Evolutionary conservation across 805 yeast genomes (phyloP).

Genomic region (Spathaspora gorwiae): DNA sequence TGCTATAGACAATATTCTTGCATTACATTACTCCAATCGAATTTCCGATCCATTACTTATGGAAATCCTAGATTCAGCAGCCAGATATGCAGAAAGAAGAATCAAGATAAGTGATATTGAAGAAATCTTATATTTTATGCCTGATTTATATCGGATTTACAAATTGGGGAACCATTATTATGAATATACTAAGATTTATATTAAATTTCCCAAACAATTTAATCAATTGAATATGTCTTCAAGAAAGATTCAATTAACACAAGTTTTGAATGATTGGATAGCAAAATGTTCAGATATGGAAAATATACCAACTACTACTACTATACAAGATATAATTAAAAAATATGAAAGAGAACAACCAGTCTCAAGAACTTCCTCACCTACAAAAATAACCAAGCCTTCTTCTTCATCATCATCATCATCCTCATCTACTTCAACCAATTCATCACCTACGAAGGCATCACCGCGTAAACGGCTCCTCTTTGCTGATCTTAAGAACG

Average conservation of each 20-base stretch:
- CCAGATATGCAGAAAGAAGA: slow-evolving; percentile 11
- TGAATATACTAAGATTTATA: slow-evolving; percentile 6
- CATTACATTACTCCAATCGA: slow-evolving; percentile 31
- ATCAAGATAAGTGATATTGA: slow-evolving; percentile 16
- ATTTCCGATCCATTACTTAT: slow-evolving; percentile 21
- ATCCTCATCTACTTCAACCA: background rate
- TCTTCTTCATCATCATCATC: background rate
- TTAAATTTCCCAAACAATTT: slow-evolving; percentile 5
- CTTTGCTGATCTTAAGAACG: slow-evolving; percentile 23
- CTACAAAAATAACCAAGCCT: slow-evolving; percentile 7
- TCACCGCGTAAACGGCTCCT: slow-evolving; percentile 5
- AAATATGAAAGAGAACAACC: background rate
- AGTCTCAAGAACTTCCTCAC: slow-evolving; percentile 3
- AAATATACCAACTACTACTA: slow-evolving; percentile 1
- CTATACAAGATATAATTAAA: background rate
- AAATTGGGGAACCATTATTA: slow-evolving; percentile 7
- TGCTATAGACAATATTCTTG: slow-evolving; percentile 30
- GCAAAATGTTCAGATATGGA: slow-evolving; percentile 9
- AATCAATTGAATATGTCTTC: background rate
- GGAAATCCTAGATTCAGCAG: slow-evolving; percentile 17
- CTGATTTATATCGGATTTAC: slow-evolving; percentile 11
- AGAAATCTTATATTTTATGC: slow-evolving; percentile 14
- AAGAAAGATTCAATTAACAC: slow-evolving; percentile 17
- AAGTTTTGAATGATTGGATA: slow-evolving; percentile 20
- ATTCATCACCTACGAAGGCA: slow-evolving; percentile 9